Evolutionary conservation across 2,329 filamentous ascomycete genomes (phyloP).

Genomic region (Microdochium nivale): DNA sequence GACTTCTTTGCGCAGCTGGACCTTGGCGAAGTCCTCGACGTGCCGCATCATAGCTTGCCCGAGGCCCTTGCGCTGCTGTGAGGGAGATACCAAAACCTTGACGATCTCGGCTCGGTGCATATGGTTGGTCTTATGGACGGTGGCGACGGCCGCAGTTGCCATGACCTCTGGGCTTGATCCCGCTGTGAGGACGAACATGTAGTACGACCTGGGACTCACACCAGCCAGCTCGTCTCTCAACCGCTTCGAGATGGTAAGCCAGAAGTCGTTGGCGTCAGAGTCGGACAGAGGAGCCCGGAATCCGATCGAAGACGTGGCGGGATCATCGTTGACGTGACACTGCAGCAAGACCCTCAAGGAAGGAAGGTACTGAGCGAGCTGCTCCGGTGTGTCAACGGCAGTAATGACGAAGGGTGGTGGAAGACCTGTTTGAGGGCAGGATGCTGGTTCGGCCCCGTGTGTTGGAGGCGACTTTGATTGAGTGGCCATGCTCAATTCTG

Average conservation of each 20-base stretch:
- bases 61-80: slow-evolving; percentile 10
- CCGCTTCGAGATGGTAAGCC: slow-evolving; percentile 8
- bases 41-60: slow-evolving; percentile 13
- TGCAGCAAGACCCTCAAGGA: slow-evolving; percentile 13
- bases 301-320: slow-evolving; percentile 14
- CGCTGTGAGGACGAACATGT: slow-evolving; percentile 8
- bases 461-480: too few relatives aligned
- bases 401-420: background rate
- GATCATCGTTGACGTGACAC: slow-evolving; percentile 17
- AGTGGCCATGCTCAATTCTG: too few relatives aligned
- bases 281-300: slow-evolving; percentile 18
- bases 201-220: slow-evolving; percentile 1
- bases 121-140: slow-evolving; percentile 15
- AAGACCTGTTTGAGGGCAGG: background rate
- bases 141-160: slow-evolving; percentile 12
- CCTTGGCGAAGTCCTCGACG: slow-evolving; percentile 10
- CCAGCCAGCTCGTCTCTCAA: background rate
- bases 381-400: slow-evolving; percentile 4
- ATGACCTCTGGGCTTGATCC: slow-evolving; percentile 5
- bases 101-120: slow-evolving; percentile 15
- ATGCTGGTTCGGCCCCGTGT: background rate
- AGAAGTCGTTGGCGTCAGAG: slow-evolving; percentile 10
- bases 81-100: slow-evolving; percentile 17
- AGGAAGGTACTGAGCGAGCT: slow-evolving; percentile 27
- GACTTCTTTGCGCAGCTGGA: slow-evolving; percentile 9